Percentiles rank a stretch among this genome's conserved stretches.
phyloP scores from a whole-genome alignment of 2,329 filamentous ascomycete genomes.

The Beauveria asiatica region DNA sequence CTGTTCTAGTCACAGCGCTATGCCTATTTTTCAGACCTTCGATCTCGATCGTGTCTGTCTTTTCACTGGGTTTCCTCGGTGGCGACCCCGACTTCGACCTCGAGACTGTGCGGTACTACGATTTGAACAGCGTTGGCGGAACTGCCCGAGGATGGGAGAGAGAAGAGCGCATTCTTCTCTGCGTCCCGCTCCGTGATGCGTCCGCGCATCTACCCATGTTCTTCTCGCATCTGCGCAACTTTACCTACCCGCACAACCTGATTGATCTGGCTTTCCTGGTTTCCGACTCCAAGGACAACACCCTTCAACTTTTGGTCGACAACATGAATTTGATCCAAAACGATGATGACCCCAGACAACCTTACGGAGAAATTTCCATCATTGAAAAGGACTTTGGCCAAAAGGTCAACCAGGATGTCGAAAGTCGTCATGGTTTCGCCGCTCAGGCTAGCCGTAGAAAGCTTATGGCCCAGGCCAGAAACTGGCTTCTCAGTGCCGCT shows the following conservation, averaged over 20 bases:
- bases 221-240: slow-evolving; percentile 92
- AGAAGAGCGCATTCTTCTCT: slow-evolving; percentile 89
- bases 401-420: slow-evolving; percentile 94
- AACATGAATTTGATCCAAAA: slow-evolving; percentile 73
- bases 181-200: slow-evolving; percentile 88
- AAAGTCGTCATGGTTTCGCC: slow-evolving; percentile 94
- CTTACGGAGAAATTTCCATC: slow-evolving; percentile 92
- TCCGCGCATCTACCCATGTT: slow-evolving; percentile 93
- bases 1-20: slow-evolving; percentile 55
- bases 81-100: slow-evolving; percentile 65
- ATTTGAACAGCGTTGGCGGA: slow-evolving; percentile 83
- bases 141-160: slow-evolving; percentile 91
- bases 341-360: slow-evolving; percentile 67
- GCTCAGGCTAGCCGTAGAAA: slow-evolving; percentile 91
- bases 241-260: slow-evolving; percentile 93
- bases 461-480: slow-evolving; percentile 94
- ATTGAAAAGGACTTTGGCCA: slow-evolving; percentile 99
- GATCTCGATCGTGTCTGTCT: slow-evolving; percentile 51
- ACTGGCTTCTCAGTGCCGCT: slow-evolving; percentile 92
- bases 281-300: slow-evolving; percentile 93
- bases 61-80: slow-evolving; percentile 63
- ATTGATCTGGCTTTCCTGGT: slow-evolving; percentile 96
- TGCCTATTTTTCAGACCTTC: slow-evolving; percentile 68
- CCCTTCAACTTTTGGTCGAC: slow-evolving; percentile 64
- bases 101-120: slow-evolving; percentile 95